Conservation (phyloP, 805 yeast species). For the Metschnikowia chrysomelidarum region DNA sequence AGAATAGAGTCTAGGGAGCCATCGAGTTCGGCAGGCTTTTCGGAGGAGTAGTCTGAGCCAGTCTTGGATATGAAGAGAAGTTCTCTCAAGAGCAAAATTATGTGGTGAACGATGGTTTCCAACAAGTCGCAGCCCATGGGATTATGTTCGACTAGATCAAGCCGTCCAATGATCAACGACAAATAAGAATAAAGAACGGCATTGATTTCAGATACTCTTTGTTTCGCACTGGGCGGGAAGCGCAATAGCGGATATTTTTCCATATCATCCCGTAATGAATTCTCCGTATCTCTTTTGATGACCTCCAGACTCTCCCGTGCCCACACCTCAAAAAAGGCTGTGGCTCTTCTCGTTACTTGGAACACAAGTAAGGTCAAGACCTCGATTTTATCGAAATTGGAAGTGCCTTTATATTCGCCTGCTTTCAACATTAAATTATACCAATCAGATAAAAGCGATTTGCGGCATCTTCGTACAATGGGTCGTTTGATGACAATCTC, state of each 20-base stretch:
- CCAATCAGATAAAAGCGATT: slow-evolving; percentile 73
- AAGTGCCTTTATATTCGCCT: slow-evolving; percentile 66
- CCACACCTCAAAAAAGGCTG: slow-evolving; percentile 70
- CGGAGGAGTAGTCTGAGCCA: slow-evolving; percentile 39
- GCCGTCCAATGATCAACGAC: slow-evolving; percentile 68
- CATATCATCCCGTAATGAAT: slow-evolving; percentile 34
- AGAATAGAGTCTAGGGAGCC: slow-evolving; percentile 55
- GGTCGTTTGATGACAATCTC: slow-evolving; percentile 65
- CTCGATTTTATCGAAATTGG: slow-evolving; percentile 55
- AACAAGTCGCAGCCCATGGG: slow-evolving; percentile 64
- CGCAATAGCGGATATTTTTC: slow-evolving; percentile 45
- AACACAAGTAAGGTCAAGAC: slow-evolving; percentile 61
- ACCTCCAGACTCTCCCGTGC: slow-evolving; percentile 55
- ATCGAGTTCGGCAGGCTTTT: slow-evolving; percentile 44
- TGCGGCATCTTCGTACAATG: slow-evolving; percentile 60
- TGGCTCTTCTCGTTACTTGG: slow-evolving; percentile 65
- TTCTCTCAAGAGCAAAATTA: slow-evolving; percentile 63
- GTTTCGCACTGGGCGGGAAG: slow-evolving; percentile 59
- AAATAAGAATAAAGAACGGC: slow-evolving; percentile 58
- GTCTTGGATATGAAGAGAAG: slow-evolving; percentile 57
- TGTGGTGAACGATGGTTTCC: slow-evolving; percentile 66
- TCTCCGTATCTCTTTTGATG: slow-evolving; percentile 36
- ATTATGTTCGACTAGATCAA: slow-evolving; percentile 75
- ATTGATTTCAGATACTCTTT: slow-evolving; percentile 63
- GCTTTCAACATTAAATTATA: slow-evolving; percentile 74